A percentile compares a stretch with the other conserved stretches of the same genome.
phyloP scores from a whole-genome alignment of 441 rosid species.

The Pelargonium hybrid region DNA sequence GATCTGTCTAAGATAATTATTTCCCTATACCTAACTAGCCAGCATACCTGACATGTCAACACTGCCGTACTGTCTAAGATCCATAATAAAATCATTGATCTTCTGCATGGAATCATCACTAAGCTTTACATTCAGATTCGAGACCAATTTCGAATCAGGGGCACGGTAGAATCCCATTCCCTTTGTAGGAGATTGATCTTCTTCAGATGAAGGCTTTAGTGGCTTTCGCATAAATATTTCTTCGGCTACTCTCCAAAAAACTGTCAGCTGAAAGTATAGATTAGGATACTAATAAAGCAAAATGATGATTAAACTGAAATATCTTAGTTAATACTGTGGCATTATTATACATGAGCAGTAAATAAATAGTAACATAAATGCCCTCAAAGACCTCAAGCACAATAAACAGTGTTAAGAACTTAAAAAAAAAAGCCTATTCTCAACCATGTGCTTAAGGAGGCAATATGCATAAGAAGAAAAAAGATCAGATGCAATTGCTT shows the following conservation, averaged over 20 bases:
- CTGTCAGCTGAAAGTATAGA: slow-evolving; percentile 67
- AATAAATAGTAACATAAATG: not conserved
- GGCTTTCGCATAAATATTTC: slow-evolving; percentile 45
- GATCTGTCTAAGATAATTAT: not conserved
- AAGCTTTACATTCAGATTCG: slow-evolving; percentile 52
- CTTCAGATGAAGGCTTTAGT: slow-evolving; percentile 28
- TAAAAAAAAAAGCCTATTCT: not conserved
- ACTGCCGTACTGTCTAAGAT: slow-evolving; percentile 55
- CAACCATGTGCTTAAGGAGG: not conserved
- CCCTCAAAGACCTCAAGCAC: not conserved
- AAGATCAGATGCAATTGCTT: not conserved
- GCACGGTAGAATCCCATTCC: slow-evolving; percentile 61
- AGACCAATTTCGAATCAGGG: slow-evolving; percentile 59
- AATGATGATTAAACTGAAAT: slow-evolving; percentile 12
- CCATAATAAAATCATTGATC: slow-evolving; percentile 73
- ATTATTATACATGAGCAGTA: not conserved
- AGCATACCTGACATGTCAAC: slow-evolving; percentile 91
- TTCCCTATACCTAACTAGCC: not conserved
- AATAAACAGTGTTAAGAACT: not conserved
- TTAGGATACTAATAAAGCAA: slow-evolving; percentile 33
- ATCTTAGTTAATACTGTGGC: not conserved
- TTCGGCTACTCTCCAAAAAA: slow-evolving; percentile 80
- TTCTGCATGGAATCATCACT: slow-evolving; percentile 62
- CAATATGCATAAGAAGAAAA: not conserved
- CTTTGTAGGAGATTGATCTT: slow-evolving; percentile 34